Base-by-base conservation (phyloP, 345 rosid genomes). In the Pistacia integerrima region DNA sequence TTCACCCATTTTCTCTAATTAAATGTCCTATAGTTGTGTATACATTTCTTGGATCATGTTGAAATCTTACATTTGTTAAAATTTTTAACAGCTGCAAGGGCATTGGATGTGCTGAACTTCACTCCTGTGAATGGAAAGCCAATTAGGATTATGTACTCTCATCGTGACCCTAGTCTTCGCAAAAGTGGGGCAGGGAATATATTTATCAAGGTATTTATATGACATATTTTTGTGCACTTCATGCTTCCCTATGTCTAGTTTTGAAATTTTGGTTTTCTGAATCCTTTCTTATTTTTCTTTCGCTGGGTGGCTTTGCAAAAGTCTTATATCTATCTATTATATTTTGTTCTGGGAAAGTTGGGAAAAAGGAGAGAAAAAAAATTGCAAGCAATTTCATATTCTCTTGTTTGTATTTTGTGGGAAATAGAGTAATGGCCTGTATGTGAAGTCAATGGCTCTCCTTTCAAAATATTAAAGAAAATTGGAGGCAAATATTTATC, bases 161-260 rank as follows among this genome's bases (percentile, higher is more conserved):
- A 87, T 67, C 92, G 95, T 36, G 94, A 91, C 73, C 92, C 94
- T 10, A 90, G 88, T 67, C 70, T 87, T 77, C 93, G 92, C 67
- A 89, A 84, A 82, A 93, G 98, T 89, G 99, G 99, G 54, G 73
- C 97, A n/a, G 98, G 99, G 48, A 96, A 96, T 77, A 96, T 96
- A 22, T 96, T 90, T 71, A 93, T 96, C 74, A 92, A 92, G 98
- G 98, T 91, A 85, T 25, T 58, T 18, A 17, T 69, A 46, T 59
- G 33, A 49, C 49, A 38, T 66, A 62, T 52, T 62, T n/a, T 25
- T 59, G 54, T 52, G 49, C 20, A 65, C 60, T 51, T 38, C 30
- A 25, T 30, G 12, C 11, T 14, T n/a, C 22, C 18, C 36, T 25
- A 49, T 59, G 51, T 38, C 13, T 41, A 1, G 46, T 18, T 74